Evolutionary conservation across 2,329 filamentous ascomycete genomes (phyloP).

Genomic region (Penicillium janthinellum): DNA sequence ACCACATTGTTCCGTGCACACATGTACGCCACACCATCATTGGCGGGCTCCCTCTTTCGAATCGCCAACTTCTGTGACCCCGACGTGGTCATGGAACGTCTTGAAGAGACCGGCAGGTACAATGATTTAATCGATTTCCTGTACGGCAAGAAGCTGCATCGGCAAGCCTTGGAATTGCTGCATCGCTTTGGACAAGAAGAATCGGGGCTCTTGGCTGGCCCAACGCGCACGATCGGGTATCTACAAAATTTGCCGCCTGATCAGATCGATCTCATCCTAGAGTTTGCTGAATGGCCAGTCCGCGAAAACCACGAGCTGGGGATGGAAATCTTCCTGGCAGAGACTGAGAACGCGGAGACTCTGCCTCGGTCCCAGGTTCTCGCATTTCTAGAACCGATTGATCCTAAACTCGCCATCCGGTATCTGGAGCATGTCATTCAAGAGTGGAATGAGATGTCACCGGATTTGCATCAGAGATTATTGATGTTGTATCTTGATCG

Average conservation of each 20-base stretch:
- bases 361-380: slow-evolving; percentile 77
- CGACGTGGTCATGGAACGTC: slow-evolving; percentile 87
- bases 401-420: slow-evolving; percentile 69
- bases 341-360: slow-evolving; percentile 92
- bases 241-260: slow-evolving; percentile 86
- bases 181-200: slow-evolving; percentile 72
- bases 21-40: slow-evolving; percentile 84
- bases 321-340: slow-evolving; percentile 91
- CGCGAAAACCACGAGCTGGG: slow-evolving; percentile 70
- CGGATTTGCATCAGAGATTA: slow-evolving; percentile 83
- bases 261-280: slow-evolving; percentile 85
- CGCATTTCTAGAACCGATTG: slow-evolving; percentile 70
- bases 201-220: slow-evolving; percentile 67
- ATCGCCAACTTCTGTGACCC: slow-evolving; percentile 98
- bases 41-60: slow-evolving; percentile 88
- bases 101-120: slow-evolving; percentile 85
- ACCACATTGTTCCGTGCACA: slow-evolving; percentile 93
- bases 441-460: slow-evolving; percentile 80
- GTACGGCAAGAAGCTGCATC: slow-evolving; percentile 90
- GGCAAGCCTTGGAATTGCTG: slow-evolving; percentile 79
- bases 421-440: slow-evolving; percentile 91
- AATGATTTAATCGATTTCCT: slow-evolving; percentile 97
- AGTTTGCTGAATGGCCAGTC: slow-evolving; percentile 89
- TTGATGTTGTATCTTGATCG: slow-evolving; percentile 69
- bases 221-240: slow-evolving; percentile 81